Evolutionary conservation across 176 grass and related monocot genomes (phyloP).

Genomic region (Hyparrhenia diplandra): DNA sequence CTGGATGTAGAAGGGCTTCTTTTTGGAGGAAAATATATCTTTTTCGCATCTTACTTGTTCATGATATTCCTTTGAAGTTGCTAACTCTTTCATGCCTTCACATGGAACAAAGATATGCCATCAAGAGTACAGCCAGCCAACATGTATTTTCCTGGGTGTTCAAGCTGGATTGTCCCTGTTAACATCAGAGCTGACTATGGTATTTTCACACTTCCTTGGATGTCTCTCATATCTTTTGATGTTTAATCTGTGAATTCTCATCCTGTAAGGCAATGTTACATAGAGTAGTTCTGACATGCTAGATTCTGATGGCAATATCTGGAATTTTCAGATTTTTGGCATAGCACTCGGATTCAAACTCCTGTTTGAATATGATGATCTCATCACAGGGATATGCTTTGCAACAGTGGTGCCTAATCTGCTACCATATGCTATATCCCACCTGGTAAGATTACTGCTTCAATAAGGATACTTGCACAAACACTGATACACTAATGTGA

Average conservation of each 20-base stretch:
- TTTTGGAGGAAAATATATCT: neutral
- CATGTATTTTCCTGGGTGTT: slow-evolving; percentile 69
- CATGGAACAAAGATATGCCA: slow-evolving; percentile 70
- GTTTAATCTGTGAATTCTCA: slow-evolving; percentile 19
- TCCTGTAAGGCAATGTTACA: neutral
- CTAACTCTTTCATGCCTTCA: slow-evolving; percentile 21
- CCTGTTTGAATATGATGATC: slow-evolving; percentile 63
- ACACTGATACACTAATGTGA: neutral
- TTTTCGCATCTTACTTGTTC: neutral
- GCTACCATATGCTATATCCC: slow-evolving; percentile 58
- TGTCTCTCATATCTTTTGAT: slow-evolving; percentile 12
- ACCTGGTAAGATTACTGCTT: slow-evolving; percentile 52
- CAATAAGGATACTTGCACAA: neutral
- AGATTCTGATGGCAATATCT: slow-evolving; percentile 24
- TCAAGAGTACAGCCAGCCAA: slow-evolving; percentile 73
- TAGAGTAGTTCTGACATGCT: neutral
- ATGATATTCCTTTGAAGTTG: slow-evolving; percentile 19
- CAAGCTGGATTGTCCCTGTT: slow-evolving; percentile 84
- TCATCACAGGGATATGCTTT: slow-evolving; percentile 68
- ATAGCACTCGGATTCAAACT: slow-evolving; percentile 85
- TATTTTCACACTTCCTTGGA: slow-evolving; percentile 32
- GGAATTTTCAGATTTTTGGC: slow-evolving; percentile 88
- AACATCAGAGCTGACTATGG: slow-evolving; percentile 79
- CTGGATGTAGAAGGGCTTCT: neutral
- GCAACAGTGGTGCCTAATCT: slow-evolving; percentile 62